These are phyloP conservation scores for Leccinum broughii DNA, from an alignment of 768 basidiomycete species.

Conservation along the genomic window DNA sequence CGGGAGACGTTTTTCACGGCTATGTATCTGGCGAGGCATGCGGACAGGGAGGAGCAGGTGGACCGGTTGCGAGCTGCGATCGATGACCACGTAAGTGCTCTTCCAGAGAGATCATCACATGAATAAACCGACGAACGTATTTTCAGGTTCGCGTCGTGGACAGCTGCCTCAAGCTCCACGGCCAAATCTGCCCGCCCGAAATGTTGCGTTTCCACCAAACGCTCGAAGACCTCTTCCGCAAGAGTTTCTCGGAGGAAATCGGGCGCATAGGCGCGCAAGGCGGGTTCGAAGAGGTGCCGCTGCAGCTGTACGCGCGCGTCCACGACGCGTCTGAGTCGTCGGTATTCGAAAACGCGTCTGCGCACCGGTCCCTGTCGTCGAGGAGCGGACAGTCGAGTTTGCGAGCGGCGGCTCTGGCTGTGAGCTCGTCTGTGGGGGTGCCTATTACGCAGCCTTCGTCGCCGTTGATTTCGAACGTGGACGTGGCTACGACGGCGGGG, in stretches of 20 bases:
- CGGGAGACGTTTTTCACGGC: slow-evolving; percentile 74
- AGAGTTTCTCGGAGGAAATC: slow-evolving; percentile 84
- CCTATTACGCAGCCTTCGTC: slow-evolving; percentile 45
- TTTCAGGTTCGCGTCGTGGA: slow-evolving; percentile 76
- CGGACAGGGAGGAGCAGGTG: slow-evolving; percentile 69
- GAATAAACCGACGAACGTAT: slow-evolving; percentile 1
- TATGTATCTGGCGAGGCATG: slow-evolving; percentile 64
- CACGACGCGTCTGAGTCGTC: slow-evolving; percentile 44
- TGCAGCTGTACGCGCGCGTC: slow-evolving; percentile 41
- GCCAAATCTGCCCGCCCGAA: slow-evolving; percentile 76
- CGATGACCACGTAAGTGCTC: slow-evolving; percentile 69
- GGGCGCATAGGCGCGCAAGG: slow-evolving; percentile 63
- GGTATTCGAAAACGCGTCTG: slow-evolving; percentile 46
- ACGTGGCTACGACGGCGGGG: background rate
- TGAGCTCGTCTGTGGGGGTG: slow-evolving; percentile 43
- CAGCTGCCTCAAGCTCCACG: slow-evolving; percentile 81
- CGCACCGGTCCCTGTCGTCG: slow-evolving; percentile 48
- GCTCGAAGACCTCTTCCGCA: slow-evolving; percentile 80
- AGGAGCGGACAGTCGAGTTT: slow-evolving; percentile 42
- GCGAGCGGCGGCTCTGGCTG: slow-evolving; percentile 41
- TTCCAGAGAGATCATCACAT: background rate
- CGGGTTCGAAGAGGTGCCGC: slow-evolving; percentile 47
- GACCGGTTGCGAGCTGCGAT: slow-evolving; percentile 73
- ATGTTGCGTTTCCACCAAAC: slow-evolving; percentile 94
- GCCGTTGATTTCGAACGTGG: slow-evolving; percentile 25